These are phyloP conservation scores for Elongisporangium anandrum DNA, from an alignment of 352 stramenopile genomes.

Conservation along the genomic window DNA sequence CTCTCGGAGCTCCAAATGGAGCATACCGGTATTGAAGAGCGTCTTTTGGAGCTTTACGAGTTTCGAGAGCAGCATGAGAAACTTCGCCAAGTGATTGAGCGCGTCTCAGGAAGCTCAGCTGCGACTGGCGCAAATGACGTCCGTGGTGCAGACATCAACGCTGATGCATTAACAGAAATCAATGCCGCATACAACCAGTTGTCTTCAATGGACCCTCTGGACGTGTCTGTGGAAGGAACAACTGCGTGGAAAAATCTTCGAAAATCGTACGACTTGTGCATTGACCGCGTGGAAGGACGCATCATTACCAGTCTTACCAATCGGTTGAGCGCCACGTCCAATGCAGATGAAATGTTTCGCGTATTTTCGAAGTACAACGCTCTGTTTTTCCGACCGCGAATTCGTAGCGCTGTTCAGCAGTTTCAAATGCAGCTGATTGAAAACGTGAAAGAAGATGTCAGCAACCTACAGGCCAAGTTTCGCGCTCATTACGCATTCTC, in stretches of 20 bases:
- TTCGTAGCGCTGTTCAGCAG: conserved; percentile 95
- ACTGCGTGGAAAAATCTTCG: conserved; percentile 82
- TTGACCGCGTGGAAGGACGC: conserved; percentile 90
- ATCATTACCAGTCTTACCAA: conserved; percentile 90
- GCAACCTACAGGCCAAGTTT: conserved; percentile 95
- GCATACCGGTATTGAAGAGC: conserved; percentile 81
- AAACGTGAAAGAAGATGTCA: conserved; percentile 96
- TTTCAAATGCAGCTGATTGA: conserved; percentile 99
- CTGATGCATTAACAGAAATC: conserved; percentile 82
- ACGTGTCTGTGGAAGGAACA: conserved; percentile 81
- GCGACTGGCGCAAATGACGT: conserved; percentile 23
- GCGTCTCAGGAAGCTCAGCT: conserved; percentile 64
- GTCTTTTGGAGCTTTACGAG: conserved; percentile 82
- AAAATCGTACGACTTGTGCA: conserved; percentile 88
- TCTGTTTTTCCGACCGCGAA: conserved; percentile 95
- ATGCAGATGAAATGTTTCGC: conserved; percentile 95
- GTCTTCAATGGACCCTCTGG: conserved; percentile 71
- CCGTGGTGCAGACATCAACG: conserved; percentile 57
- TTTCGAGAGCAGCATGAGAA: conserved; percentile 92
- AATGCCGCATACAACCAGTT: conserved; percentile 88
- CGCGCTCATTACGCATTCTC: conserved; percentile 95
- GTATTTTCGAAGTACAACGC: conserved; percentile 99
- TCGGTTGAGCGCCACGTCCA: conserved; percentile 81
- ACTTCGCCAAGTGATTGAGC: conserved; percentile 83
- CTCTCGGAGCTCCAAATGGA: conserved; percentile 85